Base-by-base conservation (phyloP, 805 yeast genomes). In the Wickerhamiella siamensis region DNA sequence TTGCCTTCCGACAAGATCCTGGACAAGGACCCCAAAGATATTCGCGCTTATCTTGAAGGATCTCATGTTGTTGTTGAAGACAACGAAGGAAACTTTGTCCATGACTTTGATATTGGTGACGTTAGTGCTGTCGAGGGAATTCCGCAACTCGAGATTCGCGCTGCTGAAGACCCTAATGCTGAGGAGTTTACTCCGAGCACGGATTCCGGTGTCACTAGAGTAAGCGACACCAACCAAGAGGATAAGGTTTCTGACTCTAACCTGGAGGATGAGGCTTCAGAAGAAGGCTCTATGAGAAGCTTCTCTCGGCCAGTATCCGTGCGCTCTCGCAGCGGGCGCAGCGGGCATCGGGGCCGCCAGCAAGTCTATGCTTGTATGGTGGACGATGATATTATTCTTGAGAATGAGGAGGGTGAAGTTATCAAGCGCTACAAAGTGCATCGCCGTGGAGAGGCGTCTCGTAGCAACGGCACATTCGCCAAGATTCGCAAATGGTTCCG, bases 401-500 rank as follows among this genome's bases (percentile, higher is more conserved):
- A 88, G 59, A 82, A 86, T 53, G 83, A 74, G 36, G 94, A 87
- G 10, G 98, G 97, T 48, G 97, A 88, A 51, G 74, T 91, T 43
- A 66, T 91, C 36, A 75, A 95, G 54, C 69, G 94, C 41, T 88
- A 86, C 61, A 71, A 66, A 51, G 77, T 87, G 40, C 82, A 78
- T 52, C 70, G 74, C 3, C 83, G 77, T 18, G 54, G 53, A 14
- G 44, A 41, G 18, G 31, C 44, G 1, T 45, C 46, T 76, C 32
- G 70, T 67, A 43, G 50, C 41, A 36, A 41, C 44, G 20, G 33
- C 39, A 19, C 15, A n/a, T 14, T 26, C 31, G 12, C 31, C 31
- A 26, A 26, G 37, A 34, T 12, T 27, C 37, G 16, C 15, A 18
- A n/a, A 10, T 21, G 17, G 17, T 24, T 24, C 29, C 6, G 49